Evolutionary conservation across 768 basidiomycete species (phyloP).

Genomic region (Chiua virens): DNA sequence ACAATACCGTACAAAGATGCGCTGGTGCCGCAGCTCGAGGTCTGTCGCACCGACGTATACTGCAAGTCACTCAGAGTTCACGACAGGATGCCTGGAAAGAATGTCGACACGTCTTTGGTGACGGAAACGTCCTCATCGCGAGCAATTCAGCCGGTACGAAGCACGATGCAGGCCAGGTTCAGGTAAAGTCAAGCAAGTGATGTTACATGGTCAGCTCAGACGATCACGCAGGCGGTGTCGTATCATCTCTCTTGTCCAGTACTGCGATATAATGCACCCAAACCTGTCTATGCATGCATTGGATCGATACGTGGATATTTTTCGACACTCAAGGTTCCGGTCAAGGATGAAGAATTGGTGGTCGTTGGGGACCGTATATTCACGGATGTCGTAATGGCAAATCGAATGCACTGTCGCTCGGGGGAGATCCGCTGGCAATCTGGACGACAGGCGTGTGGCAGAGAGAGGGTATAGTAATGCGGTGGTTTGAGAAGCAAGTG

Average conservation of each 20-base stretch:
- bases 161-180: slow-evolving; percentile 73
- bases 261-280: slow-evolving; percentile 70
- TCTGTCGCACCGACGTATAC: slow-evolving; percentile 29
- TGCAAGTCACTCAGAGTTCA: background rate
- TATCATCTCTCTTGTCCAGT: slow-evolving; percentile 79
- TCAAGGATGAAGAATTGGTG: slow-evolving; percentile 65
- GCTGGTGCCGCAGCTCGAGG: slow-evolving; percentile 75
- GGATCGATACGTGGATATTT: slow-evolving; percentile 75
- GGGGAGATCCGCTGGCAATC: slow-evolving; percentile 56
- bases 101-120: slow-evolving; percentile 71
- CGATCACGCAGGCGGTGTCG: slow-evolving; percentile 68
- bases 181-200: slow-evolving; percentile 48
- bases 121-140: slow-evolving; percentile 81
- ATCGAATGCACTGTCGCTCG: slow-evolving; percentile 53
- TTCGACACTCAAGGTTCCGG: slow-evolving; percentile 50
- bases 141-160: slow-evolving; percentile 94
- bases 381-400: slow-evolving; percentile 87
- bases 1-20: slow-evolving; percentile 77
- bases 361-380: slow-evolving; percentile 91
- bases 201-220: background rate
- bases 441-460: slow-evolving; percentile 75
- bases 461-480: slow-evolving; percentile 59
- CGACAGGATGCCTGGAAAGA: slow-evolving; percentile 73
- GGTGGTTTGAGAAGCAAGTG: slow-evolving; percentile 56
- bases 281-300: slow-evolving; percentile 82